A percentile compares a stretch with the other conserved stretches of the same genome.
Evolutionary conservation across 2,329 filamentous ascomycete species (phyloP).

Genomic region (Claviceps sp.): DNA sequence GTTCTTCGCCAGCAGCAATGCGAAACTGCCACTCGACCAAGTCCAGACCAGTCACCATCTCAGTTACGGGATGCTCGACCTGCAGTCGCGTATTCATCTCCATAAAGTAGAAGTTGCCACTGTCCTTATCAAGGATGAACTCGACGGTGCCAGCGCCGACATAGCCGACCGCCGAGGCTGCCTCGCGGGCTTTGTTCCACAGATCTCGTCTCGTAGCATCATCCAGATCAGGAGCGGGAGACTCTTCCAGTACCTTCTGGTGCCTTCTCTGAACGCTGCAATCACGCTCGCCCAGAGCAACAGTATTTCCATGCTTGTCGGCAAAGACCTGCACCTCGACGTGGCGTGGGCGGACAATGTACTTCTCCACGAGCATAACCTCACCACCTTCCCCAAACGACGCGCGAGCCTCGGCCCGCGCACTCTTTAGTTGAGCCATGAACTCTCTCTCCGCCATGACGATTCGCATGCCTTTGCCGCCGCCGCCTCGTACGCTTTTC

Average conservation of each 20-base stretch:
- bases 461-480: constrained; percentile 75
- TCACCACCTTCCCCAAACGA: constrained; percentile 71
- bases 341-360: constrained; percentile 65
- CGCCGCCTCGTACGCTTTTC: constrained; percentile 70
- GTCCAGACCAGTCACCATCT: constrained; percentile 54
- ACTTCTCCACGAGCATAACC: constrained; percentile 75
- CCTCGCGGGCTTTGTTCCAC: constrained; percentile 52
- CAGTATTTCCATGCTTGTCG: constrained; percentile 63
- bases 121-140: constrained; percentile 77
- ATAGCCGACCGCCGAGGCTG: constrained; percentile 66
- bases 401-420: constrained; percentile 60
- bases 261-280: constrained; percentile 79
- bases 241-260: constrained; percentile 86
- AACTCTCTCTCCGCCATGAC: constrained; percentile 59
- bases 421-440: constrained; percentile 53
- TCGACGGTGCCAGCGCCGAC: constrained; percentile 84
- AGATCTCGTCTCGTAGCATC: constrained; percentile 45
- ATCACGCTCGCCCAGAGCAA: constrained; percentile 78
- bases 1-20: constrained; percentile 44
- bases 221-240: constrained; percentile 58
- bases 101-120: constrained; percentile 70
- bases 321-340: constrained; percentile 89
- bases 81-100: constrained; percentile 82
- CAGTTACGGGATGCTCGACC: constrained; percentile 88
- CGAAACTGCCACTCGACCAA: constrained; percentile 96